phyloP scores from a whole-genome alignment of 2,329 filamentous ascomycete genomes.

The Magnaporthiopsis rhizophila region DNA sequence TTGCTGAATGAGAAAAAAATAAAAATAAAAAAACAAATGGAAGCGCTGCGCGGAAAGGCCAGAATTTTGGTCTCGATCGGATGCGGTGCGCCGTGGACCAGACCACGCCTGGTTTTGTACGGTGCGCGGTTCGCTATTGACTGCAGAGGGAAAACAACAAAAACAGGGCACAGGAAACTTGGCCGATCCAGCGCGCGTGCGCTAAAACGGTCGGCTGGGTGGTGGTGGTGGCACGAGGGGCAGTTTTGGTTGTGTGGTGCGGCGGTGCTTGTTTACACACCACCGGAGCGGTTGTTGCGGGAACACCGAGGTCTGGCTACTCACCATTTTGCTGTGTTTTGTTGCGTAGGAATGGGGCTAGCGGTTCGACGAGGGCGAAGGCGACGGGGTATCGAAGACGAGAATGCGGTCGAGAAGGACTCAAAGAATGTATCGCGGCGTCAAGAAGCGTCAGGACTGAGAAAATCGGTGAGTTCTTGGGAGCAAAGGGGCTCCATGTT shows the following conservation, averaged over 20 bases:
- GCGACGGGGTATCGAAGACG: neutral
- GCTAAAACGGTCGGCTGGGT: neutral
- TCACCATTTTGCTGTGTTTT: conserved; percentile 1
- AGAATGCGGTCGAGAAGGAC: neutral
- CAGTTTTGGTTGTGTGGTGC: neutral
- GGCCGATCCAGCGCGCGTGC: neutral
- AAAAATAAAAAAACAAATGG: no score
- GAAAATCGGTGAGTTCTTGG: neutral
- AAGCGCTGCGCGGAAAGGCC: neutral
- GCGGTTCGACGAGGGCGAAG: neutral
- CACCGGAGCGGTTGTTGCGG: neutral
- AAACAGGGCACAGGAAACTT: neutral
- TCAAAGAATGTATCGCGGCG: neutral
- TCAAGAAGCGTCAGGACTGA: neutral
- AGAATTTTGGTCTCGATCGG: neutral
- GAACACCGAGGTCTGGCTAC: neutral
- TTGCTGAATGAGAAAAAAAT: no score
- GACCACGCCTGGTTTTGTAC: neutral
- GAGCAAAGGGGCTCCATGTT: neutral
- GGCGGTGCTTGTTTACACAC: neutral
- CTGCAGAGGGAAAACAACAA: neutral
- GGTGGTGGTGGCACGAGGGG: neutral
- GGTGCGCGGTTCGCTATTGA: neutral
- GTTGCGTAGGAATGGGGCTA: neutral
- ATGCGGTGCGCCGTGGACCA: neutral